A percentile compares a stretch with the other conserved stretches of the same genome.
phyloP scores from a whole-genome alignment of 2,329 filamentous ascomycete genomes.

The Cryphonectria radicalis region DNA sequence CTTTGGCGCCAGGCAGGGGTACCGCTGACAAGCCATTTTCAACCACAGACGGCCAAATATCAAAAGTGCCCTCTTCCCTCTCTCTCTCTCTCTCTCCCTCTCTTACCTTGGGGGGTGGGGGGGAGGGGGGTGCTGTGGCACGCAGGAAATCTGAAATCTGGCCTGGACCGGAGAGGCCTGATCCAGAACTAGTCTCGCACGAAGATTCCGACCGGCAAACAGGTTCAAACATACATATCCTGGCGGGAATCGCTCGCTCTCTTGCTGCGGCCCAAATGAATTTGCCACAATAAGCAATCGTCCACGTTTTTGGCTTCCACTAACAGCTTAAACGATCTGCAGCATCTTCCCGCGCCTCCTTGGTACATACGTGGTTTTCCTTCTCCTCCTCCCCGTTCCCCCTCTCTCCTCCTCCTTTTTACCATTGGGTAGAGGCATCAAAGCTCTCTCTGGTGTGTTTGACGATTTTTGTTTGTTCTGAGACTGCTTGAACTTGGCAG shows the following conservation, averaged over 20 bases:
- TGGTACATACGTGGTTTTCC: too few species aligned
- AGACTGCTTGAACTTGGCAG: not conserved
- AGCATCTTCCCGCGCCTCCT: not conserved
- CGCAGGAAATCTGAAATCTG: not conserved
- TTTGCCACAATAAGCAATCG: conserved; percentile 2
- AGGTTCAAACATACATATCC: not conserved
- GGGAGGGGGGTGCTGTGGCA: not conserved
- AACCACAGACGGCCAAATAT: conserved; percentile 21
- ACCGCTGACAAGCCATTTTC: conserved; percentile 15
- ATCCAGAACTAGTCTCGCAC: not conserved
- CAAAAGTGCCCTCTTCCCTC: not conserved
- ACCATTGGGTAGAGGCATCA: not conserved
- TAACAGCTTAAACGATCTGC: not conserved
- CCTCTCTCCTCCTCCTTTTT: not conserved
- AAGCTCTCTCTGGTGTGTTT: too few species aligned
- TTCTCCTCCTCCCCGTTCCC: too few species aligned
- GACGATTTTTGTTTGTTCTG: not conserved
- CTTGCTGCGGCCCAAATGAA: not conserved
- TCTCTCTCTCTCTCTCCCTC: too few species aligned
- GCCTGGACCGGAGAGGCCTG: not conserved
- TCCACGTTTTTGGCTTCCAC: not conserved
- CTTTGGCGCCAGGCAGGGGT: conserved; percentile 23
- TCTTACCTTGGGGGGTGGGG: too few species aligned
- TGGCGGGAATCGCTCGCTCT: not conserved
- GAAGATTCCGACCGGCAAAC: not conserved